Conservation (phyloP, 352 stramenopile genomes). For the Phytophthora litchii region DNA sequence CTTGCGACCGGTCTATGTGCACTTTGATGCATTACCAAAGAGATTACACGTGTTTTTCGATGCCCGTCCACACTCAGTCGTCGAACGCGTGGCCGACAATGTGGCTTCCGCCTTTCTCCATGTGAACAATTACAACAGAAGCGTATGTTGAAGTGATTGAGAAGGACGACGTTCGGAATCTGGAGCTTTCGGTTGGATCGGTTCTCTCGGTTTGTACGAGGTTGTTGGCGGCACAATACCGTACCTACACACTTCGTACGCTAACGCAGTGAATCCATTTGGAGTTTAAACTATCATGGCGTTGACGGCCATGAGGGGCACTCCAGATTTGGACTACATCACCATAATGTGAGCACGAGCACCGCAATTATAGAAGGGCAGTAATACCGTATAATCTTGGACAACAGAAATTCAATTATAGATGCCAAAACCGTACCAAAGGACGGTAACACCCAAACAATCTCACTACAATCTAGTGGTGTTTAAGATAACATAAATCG, state of each 20-base stretch:
- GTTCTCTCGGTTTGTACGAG: neutral
- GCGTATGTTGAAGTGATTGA: slow-evolving; percentile 7
- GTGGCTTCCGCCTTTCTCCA: slow-evolving; percentile 15
- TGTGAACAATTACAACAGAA: slow-evolving; percentile 4
- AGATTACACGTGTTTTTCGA: slow-evolving; percentile 5
- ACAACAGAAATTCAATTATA: too few relatives aligned
- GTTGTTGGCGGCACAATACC: neutral
- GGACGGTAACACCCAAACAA: too few relatives aligned
- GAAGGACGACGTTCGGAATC: neutral
- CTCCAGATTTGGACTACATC: too few relatives aligned
- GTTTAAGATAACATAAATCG: too few relatives aligned
- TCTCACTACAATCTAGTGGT: too few relatives aligned
- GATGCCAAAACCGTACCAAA: too few relatives aligned
- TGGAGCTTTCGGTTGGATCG: neutral
- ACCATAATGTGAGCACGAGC: too few relatives aligned
- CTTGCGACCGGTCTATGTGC: slow-evolving; percentile 10
- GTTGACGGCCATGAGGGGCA: slow-evolving; percentile 3
- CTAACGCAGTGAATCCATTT: neutral
- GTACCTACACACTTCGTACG: neutral
- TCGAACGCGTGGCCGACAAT: slow-evolving; percentile 6
- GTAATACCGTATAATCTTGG: too few relatives aligned
- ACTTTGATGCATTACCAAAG: slow-evolving; percentile 18
- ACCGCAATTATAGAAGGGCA: too few relatives aligned
- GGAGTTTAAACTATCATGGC: slow-evolving; percentile 2
- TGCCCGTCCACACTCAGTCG: neutral